These are phyloP conservation scores for Fusarium succisae DNA, from an alignment of 2,329 filamentous ascomycete species.

Conservation along the genomic window DNA sequence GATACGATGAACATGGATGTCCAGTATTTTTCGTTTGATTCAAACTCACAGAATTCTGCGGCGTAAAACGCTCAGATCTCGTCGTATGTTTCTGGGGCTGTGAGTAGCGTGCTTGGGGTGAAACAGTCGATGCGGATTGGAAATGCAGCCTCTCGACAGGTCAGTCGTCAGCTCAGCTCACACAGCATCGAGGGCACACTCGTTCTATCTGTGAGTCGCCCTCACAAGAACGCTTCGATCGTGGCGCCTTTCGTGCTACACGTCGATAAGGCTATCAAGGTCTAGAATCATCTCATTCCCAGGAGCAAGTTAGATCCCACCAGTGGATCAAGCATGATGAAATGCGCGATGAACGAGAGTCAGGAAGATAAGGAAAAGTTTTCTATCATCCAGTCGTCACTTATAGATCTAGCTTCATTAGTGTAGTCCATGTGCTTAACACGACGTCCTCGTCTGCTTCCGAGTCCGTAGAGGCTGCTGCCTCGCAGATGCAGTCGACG, in stretches of 20 bases:
- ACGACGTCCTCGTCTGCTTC: not conserved
- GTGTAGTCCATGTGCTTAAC: slow-evolving; percentile 15
- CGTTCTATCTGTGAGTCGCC: slow-evolving; percentile 18
- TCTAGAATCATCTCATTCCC: slow-evolving; percentile 18
- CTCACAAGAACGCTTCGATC: slow-evolving; percentile 26
- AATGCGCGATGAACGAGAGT: not conserved
- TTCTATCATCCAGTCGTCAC: slow-evolving; percentile 3
- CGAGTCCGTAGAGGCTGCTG: not conserved
- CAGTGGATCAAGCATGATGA: not conserved
- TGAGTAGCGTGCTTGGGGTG: not conserved
- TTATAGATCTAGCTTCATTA: slow-evolving; percentile 7
- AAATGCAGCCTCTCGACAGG: not conserved
- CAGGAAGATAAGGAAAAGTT: not conserved
- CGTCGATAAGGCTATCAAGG: slow-evolving; percentile 29
- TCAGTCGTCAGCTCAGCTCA: not conserved
- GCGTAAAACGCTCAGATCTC: not conserved
- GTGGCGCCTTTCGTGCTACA: slow-evolving; percentile 21
- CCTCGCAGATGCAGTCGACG: not conserved
- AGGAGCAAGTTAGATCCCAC: not conserved
- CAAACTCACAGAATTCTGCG: not conserved
- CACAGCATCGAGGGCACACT: slow-evolving; percentile 12
- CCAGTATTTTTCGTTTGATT: slow-evolving; percentile 3
- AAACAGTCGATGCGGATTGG: not conserved
- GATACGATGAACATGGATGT: slow-evolving; percentile 32
- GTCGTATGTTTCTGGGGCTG: not conserved